Base-by-base conservation (phyloP, 495 filamentous ascomycete genomes). In the Penicillium arizonense region DNA sequence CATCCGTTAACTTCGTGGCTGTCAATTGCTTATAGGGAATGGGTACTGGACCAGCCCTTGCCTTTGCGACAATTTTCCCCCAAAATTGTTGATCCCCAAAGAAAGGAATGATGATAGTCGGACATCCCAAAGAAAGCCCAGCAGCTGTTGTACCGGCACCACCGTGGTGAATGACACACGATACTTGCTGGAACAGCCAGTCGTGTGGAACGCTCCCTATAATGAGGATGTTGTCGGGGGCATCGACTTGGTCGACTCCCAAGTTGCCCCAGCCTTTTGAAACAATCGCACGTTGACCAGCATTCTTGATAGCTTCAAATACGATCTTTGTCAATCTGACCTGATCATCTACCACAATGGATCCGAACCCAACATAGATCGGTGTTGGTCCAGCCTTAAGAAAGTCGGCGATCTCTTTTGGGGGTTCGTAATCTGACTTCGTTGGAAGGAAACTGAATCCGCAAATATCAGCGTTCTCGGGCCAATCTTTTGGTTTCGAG, bases 21-120 rank as follows among this genome's bases (percentile, higher is more conserved):
- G 80, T 89, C 20, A 95, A 71, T 20, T 81, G 74, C 57, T 85
- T 87, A 64, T 84, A 79, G 0, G 87, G 85, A 50, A 91, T 87
- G 0, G 89, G 88, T 0, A 65, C 56, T 0, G 88, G 88, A 3
- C 89, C 89, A 1, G 88, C 89, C 5, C 87, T 86, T 14, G 87
- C 83, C 39, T 69, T 74, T 3, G 84, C 83, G 18, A 93, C 81
- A 78, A 93, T 88, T 2, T 79, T 71, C 14, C 89, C 89, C 89
- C 89, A 93, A 54, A 91, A 93, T 2, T 87, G 85, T 61, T 93
- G 88, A 50, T 93, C 89, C 4, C 89, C 89, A 58, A 94, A 93
- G 71, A 94, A 94, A 0, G 89, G 89, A 8, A 94, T 82, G 21
- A 94, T 77, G 1, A 89, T 77, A 0, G 89, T 92, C 3, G 89